Evolutionary conservation across 805 yeast species (phyloP), one percentile per base, ranked within the genome.

Genomic region (Blastobotrys attinorum): DNA sequence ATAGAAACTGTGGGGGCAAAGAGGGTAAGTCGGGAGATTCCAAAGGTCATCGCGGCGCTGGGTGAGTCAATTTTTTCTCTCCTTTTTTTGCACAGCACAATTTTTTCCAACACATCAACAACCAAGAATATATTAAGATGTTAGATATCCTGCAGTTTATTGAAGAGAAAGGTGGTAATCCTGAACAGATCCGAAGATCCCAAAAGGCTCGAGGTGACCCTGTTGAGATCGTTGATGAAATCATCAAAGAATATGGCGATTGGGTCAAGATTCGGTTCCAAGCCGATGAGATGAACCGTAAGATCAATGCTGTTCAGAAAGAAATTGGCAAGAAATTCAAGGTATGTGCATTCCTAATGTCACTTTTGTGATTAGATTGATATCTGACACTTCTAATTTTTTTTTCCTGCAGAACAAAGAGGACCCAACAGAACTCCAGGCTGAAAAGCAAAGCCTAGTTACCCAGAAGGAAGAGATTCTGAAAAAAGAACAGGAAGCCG

Each of bases 141-240:
- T 79, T 92, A 68, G 98, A 92, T 66, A 86, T 92, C 54, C 72
- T 82, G 53, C 83, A 84, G 62, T 92, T 92, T 64, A 81, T 92
- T 56, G 95, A 81, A 56, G 98, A 92, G 62, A 90, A 88, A 69
- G 98, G 98, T 47, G 98, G 98, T 50, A 78, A 89, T 65, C 96
- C 98, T 35, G 90, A 89, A 55, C 71, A 71, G 43, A 87, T 92
- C 62, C 83, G 83, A 64, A 77, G 71, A 59, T 89, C 97, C 31
- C 98, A 92, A 67, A 79, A 71, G 65, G 95, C 94, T 50, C 87
- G 98, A 73, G 95, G 95, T 49, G 97, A 77, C 56, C 71, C 92
- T 29, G 97, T 89, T 42, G 98, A 92, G 67, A 60, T 92, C 42
- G 97, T 92, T 42, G 98, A 92, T 64, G 96, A 90, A 69, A 89